These are phyloP conservation scores for Rhododendron griersonianum DNA, from an alignment of 148 eudicot species.

Conservation along the genomic window DNA sequence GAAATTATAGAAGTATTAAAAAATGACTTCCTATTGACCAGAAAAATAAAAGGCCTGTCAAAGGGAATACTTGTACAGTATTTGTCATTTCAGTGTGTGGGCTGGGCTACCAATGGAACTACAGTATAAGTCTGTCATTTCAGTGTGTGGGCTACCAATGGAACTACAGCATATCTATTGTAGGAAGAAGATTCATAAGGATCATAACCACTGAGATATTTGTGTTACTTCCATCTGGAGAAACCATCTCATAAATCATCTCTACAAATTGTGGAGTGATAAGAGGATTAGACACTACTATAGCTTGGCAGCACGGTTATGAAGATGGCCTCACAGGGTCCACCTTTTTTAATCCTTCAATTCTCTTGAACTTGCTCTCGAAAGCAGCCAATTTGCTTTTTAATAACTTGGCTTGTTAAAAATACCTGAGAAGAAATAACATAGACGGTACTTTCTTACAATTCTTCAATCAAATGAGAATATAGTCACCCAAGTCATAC, in stretches of 20 bases:
- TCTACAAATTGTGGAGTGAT: not conserved
- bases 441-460: not conserved
- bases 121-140: not conserved
- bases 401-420: not conserved
- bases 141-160: not conserved
- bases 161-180: not conserved
- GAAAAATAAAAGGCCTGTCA: not conserved
- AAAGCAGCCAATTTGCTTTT: not conserved
- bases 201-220: not conserved
- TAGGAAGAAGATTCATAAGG: not conserved
- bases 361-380: too few species aligned
- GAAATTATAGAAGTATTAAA: not conserved
- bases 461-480: not conserved
- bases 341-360: too few species aligned
- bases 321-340: not conserved
- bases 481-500: not conserved
- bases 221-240: not conserved
- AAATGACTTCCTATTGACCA: constrained; percentile 11
- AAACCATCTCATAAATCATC: not conserved
- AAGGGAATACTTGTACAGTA: not conserved
- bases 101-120: too few species aligned
- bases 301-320: not conserved
- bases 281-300: not conserved
- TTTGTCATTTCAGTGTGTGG: too few species aligned
- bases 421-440: not conserved